Evolutionary conservation across 371 early-diverging fungal species (phyloP).

Genomic region (Mucor racemosus): DNA sequence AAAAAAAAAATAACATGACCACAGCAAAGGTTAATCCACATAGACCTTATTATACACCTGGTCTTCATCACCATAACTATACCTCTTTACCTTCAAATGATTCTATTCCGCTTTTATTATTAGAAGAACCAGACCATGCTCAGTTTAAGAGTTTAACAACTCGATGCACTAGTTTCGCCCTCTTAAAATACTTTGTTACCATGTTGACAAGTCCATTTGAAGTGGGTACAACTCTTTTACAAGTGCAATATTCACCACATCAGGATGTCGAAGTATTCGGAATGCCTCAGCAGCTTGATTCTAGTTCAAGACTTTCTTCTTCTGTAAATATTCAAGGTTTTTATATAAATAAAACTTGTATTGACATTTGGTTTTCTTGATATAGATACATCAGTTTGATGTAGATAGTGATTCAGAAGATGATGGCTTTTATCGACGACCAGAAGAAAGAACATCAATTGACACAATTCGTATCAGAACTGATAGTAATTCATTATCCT

Average conservation of each 20-base stretch:
- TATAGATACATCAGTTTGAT: slow-evolving; percentile 21
- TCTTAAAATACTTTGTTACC: slow-evolving; percentile 66
- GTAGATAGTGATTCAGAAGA: slow-evolving; percentile 28
- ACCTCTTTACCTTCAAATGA: slow-evolving; percentile 49
- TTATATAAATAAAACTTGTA: background rate
- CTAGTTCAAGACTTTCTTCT: background rate
- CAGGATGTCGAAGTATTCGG: slow-evolving; percentile 49
- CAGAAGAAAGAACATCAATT: slow-evolving; percentile 24
- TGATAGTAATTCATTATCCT: slow-evolving; percentile 21
- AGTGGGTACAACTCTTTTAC: slow-evolving; percentile 76
- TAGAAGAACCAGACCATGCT: slow-evolving; percentile 18
- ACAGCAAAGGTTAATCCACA: slow-evolving; percentile 40
- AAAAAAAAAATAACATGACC: slow-evolving; percentile 20
- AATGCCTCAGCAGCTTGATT: background rate
- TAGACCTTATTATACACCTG: slow-evolving; percentile 55
- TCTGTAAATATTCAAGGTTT: slow-evolving; percentile 1
- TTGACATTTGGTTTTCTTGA: no score
- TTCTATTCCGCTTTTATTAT: slow-evolving; percentile 26
- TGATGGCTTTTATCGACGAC: slow-evolving; percentile 40
- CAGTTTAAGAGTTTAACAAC: slow-evolving; percentile 44
- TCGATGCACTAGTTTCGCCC: slow-evolving; percentile 66
- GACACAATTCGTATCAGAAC: slow-evolving; percentile 24
- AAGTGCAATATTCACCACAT: slow-evolving; percentile 80
- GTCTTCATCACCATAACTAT: slow-evolving; percentile 49
- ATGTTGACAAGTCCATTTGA: slow-evolving; percentile 77